Evolutionary conservation across 2,329 filamentous ascomycete genomes (phyloP).

Genomic region (Claviceps fusiformis): DNA sequence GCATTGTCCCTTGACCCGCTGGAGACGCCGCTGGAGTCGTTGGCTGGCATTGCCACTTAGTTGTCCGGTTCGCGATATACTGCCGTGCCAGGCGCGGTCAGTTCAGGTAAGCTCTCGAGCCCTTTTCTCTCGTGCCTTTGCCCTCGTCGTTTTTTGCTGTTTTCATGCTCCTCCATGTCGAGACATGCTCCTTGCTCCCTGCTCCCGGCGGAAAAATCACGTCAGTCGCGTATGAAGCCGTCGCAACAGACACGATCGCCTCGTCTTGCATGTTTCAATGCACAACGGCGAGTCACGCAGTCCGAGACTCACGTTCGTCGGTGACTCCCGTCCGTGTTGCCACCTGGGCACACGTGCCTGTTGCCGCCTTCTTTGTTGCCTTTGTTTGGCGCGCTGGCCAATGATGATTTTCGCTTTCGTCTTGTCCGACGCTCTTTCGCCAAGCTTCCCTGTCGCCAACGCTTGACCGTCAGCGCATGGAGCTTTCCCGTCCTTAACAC

Average conservation of each 20-base stretch:
- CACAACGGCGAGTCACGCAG: neutral
- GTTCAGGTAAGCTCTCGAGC: neutral
- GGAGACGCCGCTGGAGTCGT: neutral
- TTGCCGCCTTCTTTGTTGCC: neutral
- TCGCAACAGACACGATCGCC: neutral
- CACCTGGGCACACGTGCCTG: constrained; percentile 3
- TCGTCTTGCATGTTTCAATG: neutral
- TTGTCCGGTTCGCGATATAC: neutral
- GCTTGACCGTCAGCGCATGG: neutral
- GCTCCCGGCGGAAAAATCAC: neutral
- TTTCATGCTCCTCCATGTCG: neutral
- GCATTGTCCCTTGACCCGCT: neutral
- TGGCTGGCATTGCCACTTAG: neutral
- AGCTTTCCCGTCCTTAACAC: neutral
- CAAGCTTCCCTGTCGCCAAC: neutral
- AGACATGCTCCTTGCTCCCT: neutral
- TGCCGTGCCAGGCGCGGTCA: neutral
- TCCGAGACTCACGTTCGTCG: too few species aligned
- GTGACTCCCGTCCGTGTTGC: neutral
- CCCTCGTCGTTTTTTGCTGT: neutral
- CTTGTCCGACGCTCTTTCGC: neutral
- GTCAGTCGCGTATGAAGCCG: neutral
- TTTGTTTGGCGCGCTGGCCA: constrained; percentile 3
- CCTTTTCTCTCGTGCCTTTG: too few species aligned
- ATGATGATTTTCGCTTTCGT: neutral